Percentiles rank a stretch among this genome's conserved stretches.
Conservation (phyloP, 73 alveolate genomes). For the Blepharisma japonicum region DNA sequence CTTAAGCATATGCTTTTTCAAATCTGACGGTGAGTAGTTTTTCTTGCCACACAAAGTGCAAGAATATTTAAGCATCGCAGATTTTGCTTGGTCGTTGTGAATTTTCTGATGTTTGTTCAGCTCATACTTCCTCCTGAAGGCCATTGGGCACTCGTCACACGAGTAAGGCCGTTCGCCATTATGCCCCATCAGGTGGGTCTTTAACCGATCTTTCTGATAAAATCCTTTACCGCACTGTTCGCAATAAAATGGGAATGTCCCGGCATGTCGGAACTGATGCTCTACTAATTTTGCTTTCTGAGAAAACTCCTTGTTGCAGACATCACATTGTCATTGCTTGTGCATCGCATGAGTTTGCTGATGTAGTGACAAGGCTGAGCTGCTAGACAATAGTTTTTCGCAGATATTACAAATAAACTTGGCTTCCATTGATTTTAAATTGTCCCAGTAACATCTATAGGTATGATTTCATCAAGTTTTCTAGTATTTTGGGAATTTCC, state of each 20-base stretch:
- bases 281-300: conserved; percentile 24
- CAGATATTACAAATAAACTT: no score
- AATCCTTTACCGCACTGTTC: background rate
- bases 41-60: conserved; percentile 17
- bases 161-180: background rate
- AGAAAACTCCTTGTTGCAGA: conserved; percentile 8
- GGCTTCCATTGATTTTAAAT: no score
- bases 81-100: background rate
- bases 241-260: conserved; percentile 8
- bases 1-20: background rate
- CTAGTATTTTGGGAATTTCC: no score
- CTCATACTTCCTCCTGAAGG: conserved; percentile 22
- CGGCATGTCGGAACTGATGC: background rate
- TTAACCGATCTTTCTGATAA: conserved; percentile 18
- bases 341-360: background rate
- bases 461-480: no score
- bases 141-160: background rate
- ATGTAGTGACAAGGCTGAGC: background rate
- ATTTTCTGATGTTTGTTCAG: conserved; percentile 14
- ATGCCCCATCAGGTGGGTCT: conserved; percentile 16
- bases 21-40: conserved; percentile 15
- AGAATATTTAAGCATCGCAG: background rate
- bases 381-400: no score
- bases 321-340: background rate
- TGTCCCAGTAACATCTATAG: no score